Evolutionary conservation across 306 rosid genomes (phyloP).

Genomic region (Dicorynia guianensis): DNA sequence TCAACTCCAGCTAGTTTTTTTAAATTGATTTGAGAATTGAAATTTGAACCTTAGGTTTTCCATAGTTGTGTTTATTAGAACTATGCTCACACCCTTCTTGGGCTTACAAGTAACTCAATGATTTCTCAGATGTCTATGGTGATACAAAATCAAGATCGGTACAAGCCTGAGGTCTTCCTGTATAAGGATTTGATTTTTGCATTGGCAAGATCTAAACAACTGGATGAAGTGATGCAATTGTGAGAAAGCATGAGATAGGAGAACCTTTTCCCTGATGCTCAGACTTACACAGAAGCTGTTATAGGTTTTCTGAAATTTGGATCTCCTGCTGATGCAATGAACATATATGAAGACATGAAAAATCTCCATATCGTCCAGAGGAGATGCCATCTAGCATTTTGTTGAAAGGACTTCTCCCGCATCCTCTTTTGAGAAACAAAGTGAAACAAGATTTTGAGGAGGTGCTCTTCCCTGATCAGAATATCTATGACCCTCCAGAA

Average conservation of each 20-base stretch:
- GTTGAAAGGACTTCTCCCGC: constrained; percentile 90
- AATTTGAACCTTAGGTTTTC: constrained; percentile 13
- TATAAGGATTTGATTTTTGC: constrained; percentile 87
- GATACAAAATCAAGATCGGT: constrained; percentile 87
- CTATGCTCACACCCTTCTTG: constrained; percentile 24
- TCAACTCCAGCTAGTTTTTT: not conserved
- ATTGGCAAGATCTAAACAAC: constrained; percentile 71
- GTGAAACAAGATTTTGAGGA: constrained; percentile 97
- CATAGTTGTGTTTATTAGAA: constrained; percentile 5
- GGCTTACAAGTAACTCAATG: constrained; percentile 40
- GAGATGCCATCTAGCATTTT: constrained; percentile 91
- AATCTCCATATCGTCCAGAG: constrained; percentile 94
- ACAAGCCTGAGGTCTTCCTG: constrained; percentile 70
- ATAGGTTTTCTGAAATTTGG: constrained; percentile 88
- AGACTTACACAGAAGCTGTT: constrained; percentile 84
- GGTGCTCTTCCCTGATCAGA: constrained; percentile 87
- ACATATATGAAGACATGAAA: constrained; percentile 89
- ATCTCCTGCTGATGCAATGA: constrained; percentile 96
- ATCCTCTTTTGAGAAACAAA: constrained; percentile 89
- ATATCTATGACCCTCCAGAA: constrained; percentile 85
- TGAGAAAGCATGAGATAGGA: constrained; percentile 87
- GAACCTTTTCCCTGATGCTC: constrained; percentile 77
- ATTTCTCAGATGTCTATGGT: constrained; percentile 70
- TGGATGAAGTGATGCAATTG: constrained; percentile 78
- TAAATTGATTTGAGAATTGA: not conserved